Conservation (phyloP, 192 early-diverging fungal species). For the Powellomyces hirtus region DNA sequence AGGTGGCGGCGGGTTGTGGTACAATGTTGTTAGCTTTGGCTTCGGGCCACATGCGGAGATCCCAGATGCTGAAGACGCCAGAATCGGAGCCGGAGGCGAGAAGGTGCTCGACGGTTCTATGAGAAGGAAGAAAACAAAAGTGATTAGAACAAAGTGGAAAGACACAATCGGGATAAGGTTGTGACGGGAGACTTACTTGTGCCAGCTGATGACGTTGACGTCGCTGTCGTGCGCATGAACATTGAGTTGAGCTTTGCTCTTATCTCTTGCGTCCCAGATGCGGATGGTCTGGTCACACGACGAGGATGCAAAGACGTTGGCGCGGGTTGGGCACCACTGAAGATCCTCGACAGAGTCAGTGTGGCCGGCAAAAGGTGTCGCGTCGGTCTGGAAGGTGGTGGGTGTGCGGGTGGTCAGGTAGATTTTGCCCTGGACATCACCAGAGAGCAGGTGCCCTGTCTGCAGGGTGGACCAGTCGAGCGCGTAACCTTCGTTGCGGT, state of each 20-base stretch:
- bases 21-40: slow-evolving; percentile 7
- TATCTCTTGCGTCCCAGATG: slow-evolving; percentile 90
- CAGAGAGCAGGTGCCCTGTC: slow-evolving; percentile 71
- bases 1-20: slow-evolving; percentile 80
- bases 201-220: slow-evolving; percentile 98
- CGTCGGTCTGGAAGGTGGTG: slow-evolving; percentile 69
- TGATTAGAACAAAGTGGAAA: background rate
- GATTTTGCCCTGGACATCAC: slow-evolving; percentile 78
- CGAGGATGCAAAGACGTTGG: slow-evolving; percentile 88
- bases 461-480: slow-evolving; percentile 87
- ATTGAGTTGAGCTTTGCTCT: slow-evolving; percentile 71
- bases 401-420: slow-evolving; percentile 74
- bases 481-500: slow-evolving; percentile 91
- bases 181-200: slow-evolving; percentile 48
- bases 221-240: slow-evolving; percentile 83
- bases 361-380: slow-evolving; percentile 78
- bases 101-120: slow-evolving; percentile 71
- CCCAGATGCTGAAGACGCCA: slow-evolving; percentile 95
- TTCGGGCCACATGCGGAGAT: slow-evolving; percentile 65
- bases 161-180: background rate
- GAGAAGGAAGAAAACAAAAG: background rate
- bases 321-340: slow-evolving; percentile 93
- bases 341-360: slow-evolving; percentile 88
- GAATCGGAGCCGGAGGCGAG: slow-evolving; percentile 91
- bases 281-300: slow-evolving; percentile 88